Base-by-base conservation (phyloP, 2,329 filamentous ascomycete species). In the Colletotrichum musicola region DNA sequence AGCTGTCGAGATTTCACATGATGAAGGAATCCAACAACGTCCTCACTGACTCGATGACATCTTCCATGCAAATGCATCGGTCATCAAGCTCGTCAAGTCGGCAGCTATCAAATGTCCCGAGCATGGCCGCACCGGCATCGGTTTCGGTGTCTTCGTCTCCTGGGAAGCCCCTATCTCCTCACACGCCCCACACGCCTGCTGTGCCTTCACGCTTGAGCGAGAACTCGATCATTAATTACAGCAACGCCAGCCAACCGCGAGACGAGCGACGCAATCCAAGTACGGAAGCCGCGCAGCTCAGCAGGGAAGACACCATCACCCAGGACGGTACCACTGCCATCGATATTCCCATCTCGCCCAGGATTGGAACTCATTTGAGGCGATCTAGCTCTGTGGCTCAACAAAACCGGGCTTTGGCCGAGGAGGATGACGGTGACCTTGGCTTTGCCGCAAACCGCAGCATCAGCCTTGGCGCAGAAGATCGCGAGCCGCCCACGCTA, bases 201-300 rank as follows among this genome's bases (percentile, higher is more conserved):
- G 94, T 98, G 30, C 95, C 95, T 20, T 98, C 95, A 7, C 89
- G 96, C n/a, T 83, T 99, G 22, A 97, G 94, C 76, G 94, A 96
- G 71, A 95, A 97, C 75, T 96, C 93, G 59, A 93, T 96, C 69
- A 90, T 90, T 50, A 92, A 93, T 72, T 92, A 94, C 75, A 76
- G 30, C 30, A 35, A 78, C 56, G 72, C 65, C 6, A 73, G 77
- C 38, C 77, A 78, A 72, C 65, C 65, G 74, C 12, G 71, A 73
- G 57, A 71, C 72, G 64, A 71, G 62, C 75, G 69, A 56, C 75
- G 72, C 16, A 73, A 70, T 66, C 72, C 59, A 47, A 73, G 71
- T 58, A 75, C 61, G 27, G 77, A 73, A 10, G 65, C 67, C 73
- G 74, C 61, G n/a, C 18, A 62, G 75, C 64, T 78, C 59, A 76